Evolutionary conservation across 2,329 filamentous ascomycete genomes (phyloP), one percentile per base, ranked within the genome.

Genomic region (Cylindrodendrum hubeiense): DNA sequence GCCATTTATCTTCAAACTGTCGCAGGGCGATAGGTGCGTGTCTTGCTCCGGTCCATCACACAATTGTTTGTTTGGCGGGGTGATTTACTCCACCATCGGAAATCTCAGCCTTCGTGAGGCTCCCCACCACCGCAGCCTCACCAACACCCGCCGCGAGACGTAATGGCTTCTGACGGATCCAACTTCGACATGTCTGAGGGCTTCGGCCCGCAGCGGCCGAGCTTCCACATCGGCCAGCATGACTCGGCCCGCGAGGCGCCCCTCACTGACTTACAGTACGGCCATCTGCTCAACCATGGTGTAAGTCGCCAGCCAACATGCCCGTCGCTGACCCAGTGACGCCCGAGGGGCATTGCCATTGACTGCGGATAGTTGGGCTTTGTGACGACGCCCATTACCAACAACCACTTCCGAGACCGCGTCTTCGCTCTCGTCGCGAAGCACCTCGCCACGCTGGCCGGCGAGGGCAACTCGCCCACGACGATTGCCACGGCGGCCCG

Each of bases 301-400:
- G 90, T 92, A 86, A 83, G 89, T 83, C 67, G 59, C 55, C 60
- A 58, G 54, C 57, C 50, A 64, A 54, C 53, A 41, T 49, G 24
- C 44, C 41, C 60, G 59, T 62, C 44, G 49, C 33, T 39, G 46
- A 39, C 37, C 37, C 15, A 39, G 37, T 39, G 37, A 50, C 54
- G 33, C 46, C 47, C 17, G 22, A 56, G 50, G 57, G 37, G 37
- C 39, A 53, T 51, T 51, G 39, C 58, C 51, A 67, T 69, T 74
- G 65, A 75, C 72, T 65, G 28, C 53, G 22, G 55, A 67, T 59
- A 95, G 92, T 93, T 95, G 82, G 89, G 91, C 76, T 93, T 94
- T 83, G 86, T 93, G 68, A 95, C 93, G 5, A 90, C 89, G 19
- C 91, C 92, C 54, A 90, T 97, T 76, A 95, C 93, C 41, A 96